Base-by-base conservation (phyloP, 2,329 filamentous ascomycete species). In the Fusarium temperatum region DNA sequence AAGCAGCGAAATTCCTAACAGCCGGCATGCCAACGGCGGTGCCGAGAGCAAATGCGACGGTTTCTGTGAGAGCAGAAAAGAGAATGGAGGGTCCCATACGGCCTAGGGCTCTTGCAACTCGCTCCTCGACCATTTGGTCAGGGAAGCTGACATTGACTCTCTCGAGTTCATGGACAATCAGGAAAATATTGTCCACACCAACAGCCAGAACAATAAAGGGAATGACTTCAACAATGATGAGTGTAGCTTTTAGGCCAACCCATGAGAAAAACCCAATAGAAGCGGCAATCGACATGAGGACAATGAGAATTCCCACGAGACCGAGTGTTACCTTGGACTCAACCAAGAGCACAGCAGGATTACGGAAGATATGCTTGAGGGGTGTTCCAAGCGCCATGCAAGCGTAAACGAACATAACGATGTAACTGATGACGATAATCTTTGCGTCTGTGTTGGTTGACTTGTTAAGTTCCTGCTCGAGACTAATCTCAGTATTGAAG, bases 141-240 rank as follows among this genome's bases (percentile, higher is more conserved):
- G 95, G 94, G 78, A 98, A 93, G 81, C 93, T 97, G 76, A 95
- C 85, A 78, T 99, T 99, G 80, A 98, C 93, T 36, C 96, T 90
- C 81, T 99, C 96, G 68, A 99, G 97, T 82, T 99, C 96, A 82
- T 99, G 96, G 2, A 99, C 96, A 67, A 99, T 98, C 63, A 99
- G 86, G 84, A 99, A 99, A 78, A 99, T 98, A 80, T 99, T 99
- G 87, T 99, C 96, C 6, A 99, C 97, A 51, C 96, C 96, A 35
- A 99, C 95, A 18, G 96, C 96, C 26, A 99, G 86, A 15, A 99
- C 96, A 73, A 99, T 92, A 83, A 99, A 99, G 0, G 96, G 96
- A 74, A 99, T 99, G 70, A 99, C 96, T 80, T 99, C 96, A 9
- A 97, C 96, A 70, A 99, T 99, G 79, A 99, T 99, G 75, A 99